These are phyloP conservation scores for Pinus taeda DNA, from an alignment of 75 land plant genomes.

Conservation along the genomic window DNA sequence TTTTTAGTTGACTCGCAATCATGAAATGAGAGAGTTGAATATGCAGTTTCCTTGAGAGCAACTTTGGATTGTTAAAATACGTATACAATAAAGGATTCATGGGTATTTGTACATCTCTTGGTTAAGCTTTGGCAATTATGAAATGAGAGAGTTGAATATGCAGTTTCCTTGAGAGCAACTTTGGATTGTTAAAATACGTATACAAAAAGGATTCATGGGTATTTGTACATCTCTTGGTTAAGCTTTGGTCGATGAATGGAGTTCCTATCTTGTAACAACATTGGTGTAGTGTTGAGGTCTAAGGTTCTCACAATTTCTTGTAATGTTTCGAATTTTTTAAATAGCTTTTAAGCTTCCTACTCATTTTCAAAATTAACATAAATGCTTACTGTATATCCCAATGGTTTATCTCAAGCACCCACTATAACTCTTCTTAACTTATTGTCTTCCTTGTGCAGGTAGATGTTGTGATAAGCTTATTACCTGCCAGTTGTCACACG, in stretches of 20 bases:
- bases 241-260: not conserved
- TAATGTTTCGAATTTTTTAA: not conserved
- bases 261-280: not conserved
- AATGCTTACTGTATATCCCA: not conserved
- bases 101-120: not conserved
- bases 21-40: no score
- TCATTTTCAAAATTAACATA: not conserved
- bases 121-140: not conserved
- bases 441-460: conserved; percentile 51
- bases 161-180: no score
- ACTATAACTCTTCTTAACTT: not conserved
- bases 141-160: no score
- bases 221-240: not conserved
- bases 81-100: not conserved
- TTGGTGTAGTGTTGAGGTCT: not conserved
- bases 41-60: no score
- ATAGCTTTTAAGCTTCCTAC: not conserved
- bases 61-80: not conserved
- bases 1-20: no score
- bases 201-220: not conserved
- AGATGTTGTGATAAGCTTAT: conserved; percentile 87
- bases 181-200: not conserved
- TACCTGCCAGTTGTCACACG: conserved; percentile 85
- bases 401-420: not conserved
- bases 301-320: not conserved